Percentiles rank a stretch among this genome's conserved stretches.
These are phyloP conservation scores for Raphidocelis subcapitata DNA, from an alignment of 139 green algal species.

Conservation along the genomic window DNA sequence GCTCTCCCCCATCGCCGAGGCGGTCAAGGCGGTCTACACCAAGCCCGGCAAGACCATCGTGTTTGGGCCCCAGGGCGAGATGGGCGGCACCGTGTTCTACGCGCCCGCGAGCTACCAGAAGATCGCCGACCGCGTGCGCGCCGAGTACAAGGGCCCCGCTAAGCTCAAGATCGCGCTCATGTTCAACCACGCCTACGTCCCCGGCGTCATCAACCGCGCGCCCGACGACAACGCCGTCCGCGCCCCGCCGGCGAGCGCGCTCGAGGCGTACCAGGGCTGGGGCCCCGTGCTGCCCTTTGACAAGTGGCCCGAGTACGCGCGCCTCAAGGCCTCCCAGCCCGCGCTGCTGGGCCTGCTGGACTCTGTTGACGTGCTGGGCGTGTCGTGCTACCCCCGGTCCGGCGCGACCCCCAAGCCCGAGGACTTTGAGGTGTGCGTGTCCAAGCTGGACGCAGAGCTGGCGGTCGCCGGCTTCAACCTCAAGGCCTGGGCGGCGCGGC, in stretches of 20 bases:
- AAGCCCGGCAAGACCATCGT: conserved; percentile 11
- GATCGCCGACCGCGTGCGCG: conserved; percentile 10
- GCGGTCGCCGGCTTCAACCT: conserved; percentile 16
- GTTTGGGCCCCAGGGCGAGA: conserved; percentile 19
- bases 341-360: conserved; percentile 7
- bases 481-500: neutral
- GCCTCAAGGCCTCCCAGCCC: conserved; percentile 6
- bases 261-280: conserved; percentile 8
- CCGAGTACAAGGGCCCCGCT: conserved; percentile 3
- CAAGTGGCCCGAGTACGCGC: conserved; percentile 24
- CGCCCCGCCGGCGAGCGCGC: neutral
- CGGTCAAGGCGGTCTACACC: conserved; percentile 18
- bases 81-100: conserved; percentile 26
- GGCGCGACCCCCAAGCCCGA: neutral
- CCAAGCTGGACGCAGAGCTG: conserved; percentile 17
- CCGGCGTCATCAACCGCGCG: conserved; percentile 13
- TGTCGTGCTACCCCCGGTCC: conserved; percentile 20
- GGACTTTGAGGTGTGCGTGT: conserved; percentile 6
- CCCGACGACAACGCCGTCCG: neutral
- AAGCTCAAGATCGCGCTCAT: conserved; percentile 15
- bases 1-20: conserved; percentile 23
- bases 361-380: conserved; percentile 16
- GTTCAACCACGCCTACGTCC: conserved; percentile 29
- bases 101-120: conserved; percentile 18
- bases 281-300: conserved; percentile 27